phyloP scores from a whole-genome alignment of 495 filamentous ascomycete species.

The Cercophora scortea region DNA sequence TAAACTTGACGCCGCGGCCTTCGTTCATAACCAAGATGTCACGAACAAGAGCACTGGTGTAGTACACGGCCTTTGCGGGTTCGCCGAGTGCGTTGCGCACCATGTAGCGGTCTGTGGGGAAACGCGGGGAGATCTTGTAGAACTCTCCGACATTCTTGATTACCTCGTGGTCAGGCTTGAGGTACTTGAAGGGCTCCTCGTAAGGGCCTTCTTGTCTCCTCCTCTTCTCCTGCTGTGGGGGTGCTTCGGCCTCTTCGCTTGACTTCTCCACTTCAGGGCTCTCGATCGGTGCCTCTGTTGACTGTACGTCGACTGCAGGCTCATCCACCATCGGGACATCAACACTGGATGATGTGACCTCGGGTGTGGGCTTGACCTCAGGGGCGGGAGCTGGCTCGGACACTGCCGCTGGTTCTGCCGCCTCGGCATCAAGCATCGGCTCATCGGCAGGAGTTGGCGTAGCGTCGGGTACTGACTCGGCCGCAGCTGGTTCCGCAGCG shows the following conservation, averaged over 20 bases:
- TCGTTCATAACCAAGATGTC: constrained; percentile 79
- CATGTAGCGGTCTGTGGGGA: constrained; percentile 88
- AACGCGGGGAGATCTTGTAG: constrained; percentile 72
- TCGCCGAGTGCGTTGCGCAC: constrained; percentile 82
- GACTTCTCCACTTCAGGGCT: constrained; percentile 9
- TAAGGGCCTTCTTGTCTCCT: constrained; percentile 41
- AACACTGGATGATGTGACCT: constrained; percentile 4
- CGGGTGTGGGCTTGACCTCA: constrained; percentile 12
- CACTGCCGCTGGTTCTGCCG: constrained; percentile 2
- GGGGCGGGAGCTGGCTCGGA: constrained; percentile 7
- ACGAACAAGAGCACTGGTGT: constrained; percentile 75
- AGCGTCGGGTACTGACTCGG: constrained; percentile 7
- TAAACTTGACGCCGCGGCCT: constrained; percentile 83
- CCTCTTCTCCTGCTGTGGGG: constrained; percentile 16
- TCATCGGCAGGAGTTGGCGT: constrained; percentile 14
- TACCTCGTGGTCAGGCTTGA: constrained; percentile 62
- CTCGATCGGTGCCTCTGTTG: constrained; percentile 11
- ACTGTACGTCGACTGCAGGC: not conserved
- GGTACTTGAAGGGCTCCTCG: constrained; percentile 90
- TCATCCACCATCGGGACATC: constrained; percentile 16
- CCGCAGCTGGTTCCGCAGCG: constrained; percentile 15
- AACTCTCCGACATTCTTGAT: constrained; percentile 68
- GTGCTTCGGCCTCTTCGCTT: not conserved
- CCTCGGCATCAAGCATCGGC: constrained; percentile 12
- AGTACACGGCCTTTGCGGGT: constrained; percentile 87